Evolutionary conservation across 2,329 filamentous ascomycete species (phyloP), one percentile per base, ranked within the genome.

Genomic region (Ceratocystis diversiconidia): DNA sequence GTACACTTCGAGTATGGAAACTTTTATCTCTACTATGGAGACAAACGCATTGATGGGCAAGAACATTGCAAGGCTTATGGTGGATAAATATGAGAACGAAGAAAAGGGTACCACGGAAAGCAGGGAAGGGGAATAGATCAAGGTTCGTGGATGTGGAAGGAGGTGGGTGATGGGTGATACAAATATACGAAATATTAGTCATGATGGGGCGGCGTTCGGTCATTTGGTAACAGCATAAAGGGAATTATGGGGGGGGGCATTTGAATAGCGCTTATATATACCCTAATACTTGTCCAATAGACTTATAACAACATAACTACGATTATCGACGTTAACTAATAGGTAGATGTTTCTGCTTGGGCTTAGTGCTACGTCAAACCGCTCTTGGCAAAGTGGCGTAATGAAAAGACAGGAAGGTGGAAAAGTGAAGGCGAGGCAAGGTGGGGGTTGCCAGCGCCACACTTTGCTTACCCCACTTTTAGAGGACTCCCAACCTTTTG

Each of bases 11-110:
- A 85, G 84, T 1, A 95, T 97, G 55, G 92, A 97, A 76, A 87
- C 87, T 70, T 96, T 99, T 73, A 95, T 97, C 70, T 94, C 88
- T 8, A 96, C 91, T 0, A 97, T 99, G 94, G 94, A 99, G 79
- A 96, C 94, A 5, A 96, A 86, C 73, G 88, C 90, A 1, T 75
- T 97, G 70, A 94, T 94, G 85, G 94, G 94, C 0, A 90, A 83
- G 81, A 94, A 94, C 72, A 85, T 94, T 22, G 90, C 89, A 7
- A 80, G 79, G 69, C 76, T 94, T 64, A 79, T 92, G 59, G 79
- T 85, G 0, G 83, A 92, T 71, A 82, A 82, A 30, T 64, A 65
- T 63, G 25, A 36, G 25, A n/a, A 19, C 17, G 8, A 55, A n/a
- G 25, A 30, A 48, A 43, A 32, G 25, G 22, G 2, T 5, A 7